phyloP scores from a whole-genome alignment of 2,329 filamentous ascomycete species.

The Arthrobotrys conoides region DNA sequence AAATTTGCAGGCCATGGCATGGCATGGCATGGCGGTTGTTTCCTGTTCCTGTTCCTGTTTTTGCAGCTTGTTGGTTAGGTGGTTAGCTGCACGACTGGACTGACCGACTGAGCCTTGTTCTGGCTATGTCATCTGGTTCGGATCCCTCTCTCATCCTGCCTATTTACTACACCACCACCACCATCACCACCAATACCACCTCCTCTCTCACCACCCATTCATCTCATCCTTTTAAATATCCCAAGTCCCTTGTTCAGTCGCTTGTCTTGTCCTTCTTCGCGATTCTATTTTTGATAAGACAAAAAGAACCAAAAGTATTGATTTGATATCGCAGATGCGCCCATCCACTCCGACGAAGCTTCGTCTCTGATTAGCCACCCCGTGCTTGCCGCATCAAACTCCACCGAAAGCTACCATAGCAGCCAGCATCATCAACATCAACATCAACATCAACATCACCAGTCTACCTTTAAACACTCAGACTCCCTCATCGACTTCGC shows the following conservation, averaged over 20 bases:
- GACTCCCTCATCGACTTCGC: slow-evolving; percentile 50
- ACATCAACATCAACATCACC: neutral
- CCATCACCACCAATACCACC: neutral
- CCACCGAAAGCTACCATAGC: slow-evolving; percentile 37
- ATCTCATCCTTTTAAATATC: neutral
- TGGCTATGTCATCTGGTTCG: slow-evolving; percentile 11
- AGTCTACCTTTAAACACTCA: slow-evolving; percentile 9
- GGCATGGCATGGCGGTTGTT: slow-evolving; percentile 6
- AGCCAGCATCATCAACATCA: neutral
- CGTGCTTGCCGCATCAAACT: slow-evolving; percentile 55
- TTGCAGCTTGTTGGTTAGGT: neutral
- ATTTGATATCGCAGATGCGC: slow-evolving; percentile 41
- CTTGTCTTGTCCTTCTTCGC: neutral
- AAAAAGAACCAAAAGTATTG: slow-evolving; percentile 5
- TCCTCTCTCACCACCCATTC: neutral
- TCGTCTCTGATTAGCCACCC: slow-evolving; percentile 56
- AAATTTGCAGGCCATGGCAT: neutral
- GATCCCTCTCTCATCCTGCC: neutral
- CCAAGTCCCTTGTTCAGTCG: neutral
- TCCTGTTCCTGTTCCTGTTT: slow-evolving; percentile 12
- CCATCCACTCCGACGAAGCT: slow-evolving; percentile 57
- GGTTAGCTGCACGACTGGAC: neutral
- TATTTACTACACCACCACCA: neutral
- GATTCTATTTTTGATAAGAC: neutral
- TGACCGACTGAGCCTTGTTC: slow-evolving; percentile 3